Percentiles rank a stretch among this genome's conserved stretches.
Evolutionary conservation across 208 protist genomes (phyloP).

Genomic region (Crithidia bombi): DNA sequence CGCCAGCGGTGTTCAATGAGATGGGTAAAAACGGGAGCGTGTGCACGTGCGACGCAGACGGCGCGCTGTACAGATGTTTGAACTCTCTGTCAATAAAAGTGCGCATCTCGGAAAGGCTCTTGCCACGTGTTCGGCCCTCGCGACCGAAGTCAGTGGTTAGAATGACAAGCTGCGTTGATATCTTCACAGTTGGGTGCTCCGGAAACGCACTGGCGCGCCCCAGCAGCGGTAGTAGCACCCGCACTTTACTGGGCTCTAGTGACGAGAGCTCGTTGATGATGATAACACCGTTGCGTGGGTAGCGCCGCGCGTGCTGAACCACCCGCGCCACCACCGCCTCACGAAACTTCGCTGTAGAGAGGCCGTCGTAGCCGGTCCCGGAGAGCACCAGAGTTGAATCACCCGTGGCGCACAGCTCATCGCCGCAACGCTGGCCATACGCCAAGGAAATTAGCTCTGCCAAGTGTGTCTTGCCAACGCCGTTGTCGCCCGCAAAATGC

Average conservation of each 20-base stretch:
- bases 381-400: slow-evolving; percentile 71
- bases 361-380: slow-evolving; percentile 65
- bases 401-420: slow-evolving; percentile 39
- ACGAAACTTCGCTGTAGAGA: slow-evolving; percentile 57
- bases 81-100: slow-evolving; percentile 65
- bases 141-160: slow-evolving; percentile 83
- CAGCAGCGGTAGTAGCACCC: slow-evolving; percentile 59
- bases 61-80: slow-evolving; percentile 48
- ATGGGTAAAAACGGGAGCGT: slow-evolving; percentile 73
- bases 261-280: slow-evolving; percentile 74
- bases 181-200: slow-evolving; percentile 36
- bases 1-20: slow-evolving; percentile 47
- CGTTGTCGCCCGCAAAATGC: slow-evolving; percentile 86
- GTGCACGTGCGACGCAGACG: slow-evolving; percentile 56
- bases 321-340: slow-evolving; percentile 51
- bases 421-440: slow-evolving; percentile 54
- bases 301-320: slow-evolving; percentile 38
- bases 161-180: slow-evolving; percentile 55
- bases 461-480: slow-evolving; percentile 77
- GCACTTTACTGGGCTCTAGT: slow-evolving; percentile 53
- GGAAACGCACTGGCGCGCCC: slow-evolving; percentile 54
- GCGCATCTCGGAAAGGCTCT: slow-evolving; percentile 65
- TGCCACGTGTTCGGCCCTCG: slow-evolving; percentile 69
- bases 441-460: slow-evolving; percentile 78
- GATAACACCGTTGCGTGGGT: slow-evolving; percentile 63